A percentile compares a stretch with the other conserved stretches of the same genome.
Conservation (phyloP, 495 filamentous ascomycete genomes). For the Chaetomidium leptoderma region DNA sequence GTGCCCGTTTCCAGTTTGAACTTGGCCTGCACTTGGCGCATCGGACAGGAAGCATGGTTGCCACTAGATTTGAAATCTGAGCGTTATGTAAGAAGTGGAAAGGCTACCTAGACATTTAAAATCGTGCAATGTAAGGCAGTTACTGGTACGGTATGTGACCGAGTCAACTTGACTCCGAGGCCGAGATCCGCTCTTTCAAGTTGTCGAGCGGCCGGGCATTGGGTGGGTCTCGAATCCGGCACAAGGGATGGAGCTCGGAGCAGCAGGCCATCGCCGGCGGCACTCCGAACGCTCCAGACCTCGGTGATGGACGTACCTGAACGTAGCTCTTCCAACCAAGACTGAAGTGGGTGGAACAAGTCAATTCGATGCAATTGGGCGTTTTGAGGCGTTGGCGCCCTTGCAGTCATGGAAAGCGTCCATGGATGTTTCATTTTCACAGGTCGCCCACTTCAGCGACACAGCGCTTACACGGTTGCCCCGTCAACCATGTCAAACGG, state of each 20-base stretch:
- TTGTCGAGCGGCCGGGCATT: neutral
- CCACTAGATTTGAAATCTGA: neutral
- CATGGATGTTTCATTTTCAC: no score
- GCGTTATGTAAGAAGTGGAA: neutral
- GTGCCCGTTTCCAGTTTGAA: neutral
- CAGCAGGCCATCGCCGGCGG: slow-evolving; percentile 10
- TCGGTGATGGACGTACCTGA: neutral
- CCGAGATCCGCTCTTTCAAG: neutral
- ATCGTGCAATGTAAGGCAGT: neutral
- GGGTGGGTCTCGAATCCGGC: slow-evolving; percentile 6
- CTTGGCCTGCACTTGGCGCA: neutral
- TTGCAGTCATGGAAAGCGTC: neutral
- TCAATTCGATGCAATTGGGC: no score
- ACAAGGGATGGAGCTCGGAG: slow-evolving; percentile 7
- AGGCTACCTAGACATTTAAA: neutral
- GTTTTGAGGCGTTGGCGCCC: no score
- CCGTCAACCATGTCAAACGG: slow-evolving; percentile 11
- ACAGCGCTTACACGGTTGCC: slow-evolving; percentile 20
- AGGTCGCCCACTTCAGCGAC: neutral
- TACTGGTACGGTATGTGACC: neutral
- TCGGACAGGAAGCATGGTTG: neutral
- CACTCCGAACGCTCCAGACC: slow-evolving; percentile 7
- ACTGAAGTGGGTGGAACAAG: no score
- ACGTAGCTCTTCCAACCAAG: no score
- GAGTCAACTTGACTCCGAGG: slow-evolving; percentile 3